Conservation (phyloP, 1,284 basidiomycete genomes). For the Sanguinoderma infundibulare region DNA sequence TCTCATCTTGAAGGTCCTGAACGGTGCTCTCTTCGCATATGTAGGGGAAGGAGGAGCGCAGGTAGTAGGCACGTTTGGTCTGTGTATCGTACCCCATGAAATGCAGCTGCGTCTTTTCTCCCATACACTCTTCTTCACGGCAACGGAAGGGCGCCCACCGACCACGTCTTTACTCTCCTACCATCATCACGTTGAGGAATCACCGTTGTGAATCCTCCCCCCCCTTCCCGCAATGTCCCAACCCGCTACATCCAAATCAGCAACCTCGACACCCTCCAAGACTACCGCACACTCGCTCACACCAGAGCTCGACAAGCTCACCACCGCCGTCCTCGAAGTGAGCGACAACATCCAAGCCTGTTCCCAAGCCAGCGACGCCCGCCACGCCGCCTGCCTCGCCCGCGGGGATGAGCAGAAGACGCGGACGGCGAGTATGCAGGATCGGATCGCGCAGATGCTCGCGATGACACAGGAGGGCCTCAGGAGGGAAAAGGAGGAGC, state of each 20-base stretch:
- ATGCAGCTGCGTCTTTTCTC: background rate
- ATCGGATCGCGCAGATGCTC: slow-evolving; percentile 16
- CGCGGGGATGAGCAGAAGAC: slow-evolving; percentile 4
- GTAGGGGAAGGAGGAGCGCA: background rate
- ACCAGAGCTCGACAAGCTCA: slow-evolving; percentile 19
- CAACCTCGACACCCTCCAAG: background rate
- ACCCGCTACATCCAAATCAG: background rate
- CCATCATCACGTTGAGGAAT: background rate
- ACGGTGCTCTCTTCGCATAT: background rate
- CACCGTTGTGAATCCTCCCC: background rate
- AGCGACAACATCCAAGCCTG: slow-evolving; percentile 14
- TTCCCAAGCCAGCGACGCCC: slow-evolving; percentile 12
- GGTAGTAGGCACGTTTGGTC: background rate
- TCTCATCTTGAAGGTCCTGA: background rate
- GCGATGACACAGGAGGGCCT: slow-evolving; percentile 18
- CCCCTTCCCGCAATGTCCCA: background rate
- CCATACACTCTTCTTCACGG: background rate
- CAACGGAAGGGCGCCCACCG: background rate
- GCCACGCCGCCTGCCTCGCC: slow-evolving; percentile 1
- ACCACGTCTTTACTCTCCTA: background rate
- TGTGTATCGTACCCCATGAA: background rate
- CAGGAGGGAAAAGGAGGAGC: slow-evolving; percentile 9
- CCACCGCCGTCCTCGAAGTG: slow-evolving; percentile 16
- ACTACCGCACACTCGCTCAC: slow-evolving; percentile 8
- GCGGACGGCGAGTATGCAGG: slow-evolving; percentile 14